Evolutionary conservation across 495 filamentous ascomycete species (phyloP).

Genomic region (Hypoxylon rickii): DNA sequence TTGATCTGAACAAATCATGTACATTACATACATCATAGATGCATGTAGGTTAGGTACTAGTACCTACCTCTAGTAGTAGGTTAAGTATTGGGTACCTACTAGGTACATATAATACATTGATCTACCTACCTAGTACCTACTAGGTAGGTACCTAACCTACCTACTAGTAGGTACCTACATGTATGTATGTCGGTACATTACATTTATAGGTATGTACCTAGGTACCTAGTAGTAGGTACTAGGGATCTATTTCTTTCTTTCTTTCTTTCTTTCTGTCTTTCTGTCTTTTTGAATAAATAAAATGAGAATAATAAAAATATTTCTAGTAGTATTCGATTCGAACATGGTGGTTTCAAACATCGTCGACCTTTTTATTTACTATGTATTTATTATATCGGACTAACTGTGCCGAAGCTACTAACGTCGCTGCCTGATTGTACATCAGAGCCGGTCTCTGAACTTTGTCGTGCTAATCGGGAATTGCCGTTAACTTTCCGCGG

Average conservation of each 20-base stretch:
- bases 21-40: no score
- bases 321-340: no score
- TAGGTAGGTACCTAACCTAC: not conserved
- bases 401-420: slow-evolving; percentile 40
- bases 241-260: not conserved
- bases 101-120: no score
- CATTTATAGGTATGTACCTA: not conserved
- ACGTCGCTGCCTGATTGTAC: slow-evolving; percentile 32
- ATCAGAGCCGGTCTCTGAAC: slow-evolving; percentile 38
- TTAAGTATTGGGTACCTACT: no score
- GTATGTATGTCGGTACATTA: not conserved
- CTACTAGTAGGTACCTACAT: not conserved
- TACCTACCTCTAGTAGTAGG: no score
- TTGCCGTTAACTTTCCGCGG: slow-evolving; percentile 42
- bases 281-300: not conserved
- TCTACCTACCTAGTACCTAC: no score
- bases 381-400: slow-evolving; percentile 25
- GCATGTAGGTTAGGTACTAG: no score
- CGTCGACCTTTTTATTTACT: not conserved
- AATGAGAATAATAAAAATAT: no score
- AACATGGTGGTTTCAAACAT: not conserved
- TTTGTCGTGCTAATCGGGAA: slow-evolving; percentile 35
- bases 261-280: not conserved
- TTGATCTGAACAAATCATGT: no score
- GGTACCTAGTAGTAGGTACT: no score